Percentiles rank a stretch among this genome's conserved stretches.
These are phyloP conservation scores for Fragaria vesca DNA, from an alignment of 306 rosid species.

Conservation along the genomic window DNA sequence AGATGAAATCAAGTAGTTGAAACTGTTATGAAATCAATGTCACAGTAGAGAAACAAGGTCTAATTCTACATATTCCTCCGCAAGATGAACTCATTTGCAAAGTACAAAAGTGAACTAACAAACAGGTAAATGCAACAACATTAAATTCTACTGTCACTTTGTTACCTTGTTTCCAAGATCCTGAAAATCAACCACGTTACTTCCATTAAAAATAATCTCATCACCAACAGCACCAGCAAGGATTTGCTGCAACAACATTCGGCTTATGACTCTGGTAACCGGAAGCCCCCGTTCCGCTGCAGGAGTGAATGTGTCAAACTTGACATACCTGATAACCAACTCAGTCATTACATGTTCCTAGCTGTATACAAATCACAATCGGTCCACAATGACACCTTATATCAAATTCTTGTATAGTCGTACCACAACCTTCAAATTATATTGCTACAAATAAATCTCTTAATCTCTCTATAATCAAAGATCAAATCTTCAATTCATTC, in stretches of 20 bases:
- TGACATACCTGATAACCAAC: slow-evolving; percentile 81
- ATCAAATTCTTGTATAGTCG: not conserved
- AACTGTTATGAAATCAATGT: not conserved
- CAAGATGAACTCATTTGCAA: not conserved
- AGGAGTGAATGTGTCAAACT: slow-evolving; percentile 98
- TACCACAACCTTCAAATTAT: not conserved
- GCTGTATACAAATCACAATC: slow-evolving; percentile 20
- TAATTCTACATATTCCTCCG: not conserved
- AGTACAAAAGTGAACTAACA: slow-evolving; percentile 19
- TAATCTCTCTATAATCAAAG: not conserved
- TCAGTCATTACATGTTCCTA: slow-evolving; percentile 33
- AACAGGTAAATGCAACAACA: slow-evolving; percentile 5
- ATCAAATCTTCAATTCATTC: not conserved
- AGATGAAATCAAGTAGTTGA: not conserved
- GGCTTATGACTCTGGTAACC: slow-evolving; percentile 90
- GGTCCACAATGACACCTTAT: not conserved
- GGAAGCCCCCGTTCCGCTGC: slow-evolving; percentile 97
- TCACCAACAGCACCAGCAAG: slow-evolving; percentile 86
- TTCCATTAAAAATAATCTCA: slow-evolving; percentile 57
- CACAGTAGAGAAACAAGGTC: not conserved
- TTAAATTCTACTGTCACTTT: not conserved
- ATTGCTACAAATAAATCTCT: not conserved
- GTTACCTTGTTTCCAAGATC: slow-evolving; percentile 81
- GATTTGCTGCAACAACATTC: slow-evolving; percentile 87
- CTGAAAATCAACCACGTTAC: slow-evolving; percentile 73